phyloP scores from a whole-genome alignment of 257 asterid genomes.

The Solanum megistacrolobum region DNA sequence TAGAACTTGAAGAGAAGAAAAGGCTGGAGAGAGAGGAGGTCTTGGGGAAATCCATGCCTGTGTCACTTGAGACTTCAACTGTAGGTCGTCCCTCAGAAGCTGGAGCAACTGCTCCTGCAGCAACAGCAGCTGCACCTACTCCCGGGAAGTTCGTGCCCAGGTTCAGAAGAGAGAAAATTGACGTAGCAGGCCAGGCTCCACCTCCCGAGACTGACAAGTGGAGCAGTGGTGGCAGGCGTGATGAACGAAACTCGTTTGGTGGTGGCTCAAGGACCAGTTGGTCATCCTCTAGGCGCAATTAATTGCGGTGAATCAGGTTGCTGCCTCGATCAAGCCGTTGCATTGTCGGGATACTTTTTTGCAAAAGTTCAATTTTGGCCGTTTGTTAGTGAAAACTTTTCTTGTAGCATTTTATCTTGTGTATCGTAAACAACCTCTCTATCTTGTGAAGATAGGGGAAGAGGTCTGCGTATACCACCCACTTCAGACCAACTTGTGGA shows the following conservation, averaged over 20 bases:
- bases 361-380: background rate
- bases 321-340: background rate
- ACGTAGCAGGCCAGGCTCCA: conserved; percentile 18
- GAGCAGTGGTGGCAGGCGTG: conserved; percentile 41
- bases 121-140: conserved; percentile 23
- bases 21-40: conserved; percentile 32
- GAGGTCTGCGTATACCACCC: background rate
- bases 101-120: conserved; percentile 13
- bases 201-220: conserved; percentile 46
- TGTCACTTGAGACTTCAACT: conserved; percentile 14
- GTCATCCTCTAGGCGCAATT: conserved; percentile 25
- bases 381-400: background rate
- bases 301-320: background rate
- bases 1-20: conserved; percentile 60
- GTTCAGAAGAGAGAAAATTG: conserved; percentile 19
- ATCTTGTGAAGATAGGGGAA: background rate
- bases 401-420: background rate
- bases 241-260: conserved; percentile 29
- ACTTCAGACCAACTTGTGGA: background rate
- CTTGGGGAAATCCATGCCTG: conserved; percentile 16
- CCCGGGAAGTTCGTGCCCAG: conserved; percentile 45
- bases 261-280: conserved; percentile 27
- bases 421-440: background rate
- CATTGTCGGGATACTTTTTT: background rate
- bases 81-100: conserved; percentile 20